These are phyloP conservation scores for Platanus orientalis DNA, from an alignment of 164 flowering plant species.

Conservation along the genomic window DNA sequence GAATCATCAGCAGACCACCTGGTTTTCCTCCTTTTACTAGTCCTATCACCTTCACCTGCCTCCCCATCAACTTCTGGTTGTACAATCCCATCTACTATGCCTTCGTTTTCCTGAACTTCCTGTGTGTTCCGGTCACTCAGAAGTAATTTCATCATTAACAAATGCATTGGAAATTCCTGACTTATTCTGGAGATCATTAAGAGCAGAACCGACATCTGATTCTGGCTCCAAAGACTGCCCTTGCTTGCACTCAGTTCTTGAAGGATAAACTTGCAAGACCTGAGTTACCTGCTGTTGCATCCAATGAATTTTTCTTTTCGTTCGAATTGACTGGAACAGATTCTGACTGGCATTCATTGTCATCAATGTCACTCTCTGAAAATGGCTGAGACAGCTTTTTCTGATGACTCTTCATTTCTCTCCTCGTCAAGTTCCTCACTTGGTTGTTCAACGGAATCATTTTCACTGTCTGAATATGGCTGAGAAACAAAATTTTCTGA, in stretches of 20 bases:
- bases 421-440: neutral
- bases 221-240: conserved; percentile 11
- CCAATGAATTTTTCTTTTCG: conserved; percentile 22
- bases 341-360: conserved; percentile 1
- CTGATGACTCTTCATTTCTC: neutral
- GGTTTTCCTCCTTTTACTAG: conserved; percentile 30
- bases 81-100: conserved; percentile 24
- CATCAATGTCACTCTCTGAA: neutral
- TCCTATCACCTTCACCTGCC: conserved; percentile 17
- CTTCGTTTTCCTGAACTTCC: conserved; percentile 39
- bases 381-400: neutral
- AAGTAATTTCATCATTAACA: conserved; percentile 11
- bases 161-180: conserved; percentile 6
- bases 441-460: neutral
- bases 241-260: conserved; percentile 18
- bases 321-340: conserved; percentile 7
- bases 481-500: conserved; percentile 11
- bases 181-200: neutral
- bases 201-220: conserved; percentile 5
- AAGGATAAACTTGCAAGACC: conserved; percentile 4
- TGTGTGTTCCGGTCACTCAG: conserved; percentile 15
- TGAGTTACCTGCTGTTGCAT: conserved; percentile 9
- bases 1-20: conserved; percentile 27
- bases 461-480: neutral
- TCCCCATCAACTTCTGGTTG: conserved; percentile 17